These are phyloP conservation scores for Erythrobasidium hasegawianum DNA, from an alignment of 1,284 basidiomycete genomes.

Conservation along the genomic window DNA sequence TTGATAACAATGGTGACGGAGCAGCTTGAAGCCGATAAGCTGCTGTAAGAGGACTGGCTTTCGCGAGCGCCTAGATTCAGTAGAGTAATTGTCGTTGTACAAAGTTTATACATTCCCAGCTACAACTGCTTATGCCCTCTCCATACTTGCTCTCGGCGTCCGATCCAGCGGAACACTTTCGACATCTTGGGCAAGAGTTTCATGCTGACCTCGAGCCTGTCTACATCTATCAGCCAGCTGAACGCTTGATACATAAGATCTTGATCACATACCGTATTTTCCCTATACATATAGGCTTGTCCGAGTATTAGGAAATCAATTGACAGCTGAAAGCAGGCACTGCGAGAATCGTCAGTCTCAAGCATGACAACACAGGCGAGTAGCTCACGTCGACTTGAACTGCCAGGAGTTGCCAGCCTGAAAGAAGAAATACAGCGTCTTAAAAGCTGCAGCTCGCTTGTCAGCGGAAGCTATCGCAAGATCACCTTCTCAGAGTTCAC, in stretches of 20 bases:
- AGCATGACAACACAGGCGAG: constrained; percentile 8
- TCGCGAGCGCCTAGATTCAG: no score
- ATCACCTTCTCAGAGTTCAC: no score
- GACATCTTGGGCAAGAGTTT: not conserved
- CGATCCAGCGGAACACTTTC: not conserved
- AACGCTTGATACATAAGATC: not conserved
- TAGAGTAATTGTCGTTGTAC: no score
- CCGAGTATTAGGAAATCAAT: constrained; percentile 47
- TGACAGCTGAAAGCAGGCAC: constrained; percentile 46
- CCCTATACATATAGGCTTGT: constrained; percentile 46
- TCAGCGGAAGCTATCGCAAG: not conserved
- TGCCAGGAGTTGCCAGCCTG: constrained; percentile 51
- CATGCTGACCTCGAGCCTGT: not conserved
- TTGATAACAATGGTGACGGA: constrained; percentile 27
- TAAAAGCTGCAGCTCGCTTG: constrained; percentile 43
- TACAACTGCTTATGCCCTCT: not conserved
- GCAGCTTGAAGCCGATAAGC: constrained; percentile 29
- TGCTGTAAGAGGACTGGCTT: not conserved
- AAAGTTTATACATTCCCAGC: no score
- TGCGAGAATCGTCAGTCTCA: constrained; percentile 17
- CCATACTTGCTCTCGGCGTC: not conserved
- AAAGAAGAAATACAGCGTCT: constrained; percentile 53
- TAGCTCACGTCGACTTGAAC: constrained; percentile 51
- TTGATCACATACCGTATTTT: constrained; percentile 40
- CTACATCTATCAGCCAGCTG: not conserved